Percentiles rank a stretch among this genome's conserved stretches.
phyloP scores from a whole-genome alignment of 140 eudicot genomes.

The Stevia rebaudiana region DNA sequence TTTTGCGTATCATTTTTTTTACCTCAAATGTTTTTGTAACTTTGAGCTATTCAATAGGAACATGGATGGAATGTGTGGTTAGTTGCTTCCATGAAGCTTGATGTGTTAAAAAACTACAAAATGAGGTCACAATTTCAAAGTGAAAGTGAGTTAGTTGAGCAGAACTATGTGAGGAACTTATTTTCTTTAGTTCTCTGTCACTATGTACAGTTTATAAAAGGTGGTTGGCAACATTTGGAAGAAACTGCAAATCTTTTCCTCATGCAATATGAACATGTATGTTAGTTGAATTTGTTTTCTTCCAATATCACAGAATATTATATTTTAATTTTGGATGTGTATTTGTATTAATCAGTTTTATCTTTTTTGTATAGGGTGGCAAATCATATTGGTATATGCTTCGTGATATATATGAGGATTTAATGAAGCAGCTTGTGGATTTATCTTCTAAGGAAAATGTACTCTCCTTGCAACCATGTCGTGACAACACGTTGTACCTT shows the following conservation, averaged over 20 bases:
- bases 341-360: background rate
- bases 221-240: constrained; percentile 96
- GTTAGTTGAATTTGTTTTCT: constrained; percentile 14
- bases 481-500: constrained; percentile 88
- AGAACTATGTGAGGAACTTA: constrained; percentile 46
- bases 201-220: constrained; percentile 58
- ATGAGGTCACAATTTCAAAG: constrained; percentile 26
- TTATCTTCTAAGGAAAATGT: constrained; percentile 67
- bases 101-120: constrained; percentile 61
- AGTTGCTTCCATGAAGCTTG: constrained; percentile 68
- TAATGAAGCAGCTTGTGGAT: constrained; percentile 52
- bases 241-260: constrained; percentile 86
- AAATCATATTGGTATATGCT: constrained; percentile 56
- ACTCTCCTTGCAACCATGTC: constrained; percentile 86
- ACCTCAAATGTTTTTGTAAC: background rate
- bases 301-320: background rate
- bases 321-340: background rate
- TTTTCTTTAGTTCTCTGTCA: constrained; percentile 77
- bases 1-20: background rate
- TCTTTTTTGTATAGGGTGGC: constrained; percentile 44
- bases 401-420: constrained; percentile 80
- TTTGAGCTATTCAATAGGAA: constrained; percentile 39
- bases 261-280: constrained; percentile 63
- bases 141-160: constrained; percentile 52
- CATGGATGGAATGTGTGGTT: constrained; percentile 93